These are phyloP conservation scores for Sechiopsis laciniata DNA, from an alignment of 306 rosid genomes.

Conservation along the genomic window DNA sequence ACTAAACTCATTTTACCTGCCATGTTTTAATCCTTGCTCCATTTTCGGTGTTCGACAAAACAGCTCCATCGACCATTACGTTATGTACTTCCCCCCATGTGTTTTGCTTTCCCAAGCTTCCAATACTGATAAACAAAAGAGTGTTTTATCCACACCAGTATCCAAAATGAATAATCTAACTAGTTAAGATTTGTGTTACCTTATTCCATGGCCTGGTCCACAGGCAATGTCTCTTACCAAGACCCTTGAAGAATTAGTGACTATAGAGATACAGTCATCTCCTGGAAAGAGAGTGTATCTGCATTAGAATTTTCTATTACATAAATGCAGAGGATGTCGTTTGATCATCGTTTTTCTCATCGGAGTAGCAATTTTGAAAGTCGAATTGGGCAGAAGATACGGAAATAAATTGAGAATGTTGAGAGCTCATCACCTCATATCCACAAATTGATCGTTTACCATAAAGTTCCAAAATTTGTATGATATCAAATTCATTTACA, in stretches of 20 bases:
- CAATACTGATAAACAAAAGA: conserved; percentile 48
- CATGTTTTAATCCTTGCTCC: conserved; percentile 94
- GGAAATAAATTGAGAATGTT: neutral
- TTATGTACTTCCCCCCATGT: conserved; percentile 52
- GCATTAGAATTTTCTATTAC: conserved; percentile 5
- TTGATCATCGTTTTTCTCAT: neutral
- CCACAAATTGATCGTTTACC: neutral
- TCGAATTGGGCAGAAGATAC: neutral
- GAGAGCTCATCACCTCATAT: neutral
- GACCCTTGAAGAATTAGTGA: conserved; percentile 65
- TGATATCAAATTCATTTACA: neutral
- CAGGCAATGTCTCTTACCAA: conserved; percentile 54
- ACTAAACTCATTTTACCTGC: conserved; percentile 52
- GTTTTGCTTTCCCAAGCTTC: conserved; percentile 85
- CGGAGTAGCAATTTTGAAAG: neutral
- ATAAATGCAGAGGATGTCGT: neutral
- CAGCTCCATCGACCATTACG: conserved; percentile 58
- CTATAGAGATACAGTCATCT: conserved; percentile 89
- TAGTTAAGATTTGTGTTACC: conserved; percentile 37
- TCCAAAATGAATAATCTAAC: neutral
- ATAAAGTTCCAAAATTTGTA: neutral
- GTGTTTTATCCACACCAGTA: neutral
- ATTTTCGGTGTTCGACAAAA: conserved; percentile 55
- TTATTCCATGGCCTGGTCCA: conserved; percentile 96
- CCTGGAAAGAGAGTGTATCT: conserved; percentile 37